Evolutionary conservation across 306 rosid species (phyloP), one percentile per base, ranked within the genome.

Genomic region (Quercus bicolor): DNA sequence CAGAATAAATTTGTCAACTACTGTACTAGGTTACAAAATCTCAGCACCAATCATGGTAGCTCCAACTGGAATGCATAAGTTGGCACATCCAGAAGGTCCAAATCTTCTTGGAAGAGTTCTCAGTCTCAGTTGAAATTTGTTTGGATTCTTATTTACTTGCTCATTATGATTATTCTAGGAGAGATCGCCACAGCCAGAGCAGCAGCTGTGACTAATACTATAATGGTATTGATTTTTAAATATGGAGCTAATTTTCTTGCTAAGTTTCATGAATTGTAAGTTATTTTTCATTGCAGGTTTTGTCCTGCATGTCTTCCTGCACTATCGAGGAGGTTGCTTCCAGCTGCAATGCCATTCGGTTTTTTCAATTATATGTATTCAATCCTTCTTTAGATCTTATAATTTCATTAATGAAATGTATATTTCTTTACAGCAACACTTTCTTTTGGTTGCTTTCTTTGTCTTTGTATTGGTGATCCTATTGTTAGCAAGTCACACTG

Each of bases 141-240:
- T 57, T 55, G n/a, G 52, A 16, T 9, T 53, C 34, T 65, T 56
- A 20, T 2, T 71, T 68, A 6, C 73, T 33, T 61, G 12, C 20
- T 74, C 16, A 43, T 51, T 83, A 16, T 48, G 5, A 48, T 48
- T 21, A 16, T 54, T 51, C 11, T 81, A 90, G 94, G 94, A 61
- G 94, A 90, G 84, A 82, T 81, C 1, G 92, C 92, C 78, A 88
- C 94, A 7, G 94, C 94, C 40, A 83, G 87, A 86, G 94, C 92
- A 14, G 89, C 94, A 13, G 92, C 92, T 74, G 80, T 86, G 1
- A 78, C 86, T 26, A 66, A 90, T 73, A 86, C 92, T 77, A 88
- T 90, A 78, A 88, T 90, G 94, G 92, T 90, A 88, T 64, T 43
- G 18, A 10, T 73, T 19, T 64, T 24, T 13, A 48, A 48, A 48